phyloP scores from a whole-genome alignment of 208 protist species.

The Leptomonas seymouri region DNA sequence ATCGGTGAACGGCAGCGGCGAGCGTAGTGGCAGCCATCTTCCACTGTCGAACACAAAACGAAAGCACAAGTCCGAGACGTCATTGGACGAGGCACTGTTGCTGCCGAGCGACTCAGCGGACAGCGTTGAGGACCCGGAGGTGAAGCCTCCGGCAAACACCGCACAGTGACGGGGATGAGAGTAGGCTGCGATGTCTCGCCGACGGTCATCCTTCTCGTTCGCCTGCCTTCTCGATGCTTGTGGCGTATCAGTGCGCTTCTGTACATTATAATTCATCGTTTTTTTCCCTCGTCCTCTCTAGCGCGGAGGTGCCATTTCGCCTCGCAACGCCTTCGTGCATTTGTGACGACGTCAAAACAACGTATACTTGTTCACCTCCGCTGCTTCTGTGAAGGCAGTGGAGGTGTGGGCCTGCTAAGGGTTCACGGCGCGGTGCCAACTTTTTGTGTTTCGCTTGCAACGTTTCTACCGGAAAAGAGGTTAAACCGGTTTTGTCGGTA shows the following conservation, averaged over 20 bases:
- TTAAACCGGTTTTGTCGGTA: no score
- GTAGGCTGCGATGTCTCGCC: no score
- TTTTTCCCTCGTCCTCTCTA: slow-evolving; percentile 9
- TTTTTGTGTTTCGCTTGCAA: no score
- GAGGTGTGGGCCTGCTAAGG: no score
- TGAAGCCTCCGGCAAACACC: background rate
- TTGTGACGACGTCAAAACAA: no score
- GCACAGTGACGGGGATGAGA: background rate
- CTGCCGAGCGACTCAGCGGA: background rate
- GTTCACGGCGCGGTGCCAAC: no score
- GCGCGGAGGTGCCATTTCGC: no score
- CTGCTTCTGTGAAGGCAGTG: no score
- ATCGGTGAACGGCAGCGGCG: background rate
- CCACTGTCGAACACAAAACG: background rate
- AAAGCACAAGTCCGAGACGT: slow-evolving; percentile 3
- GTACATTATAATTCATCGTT: slow-evolving; percentile 16
- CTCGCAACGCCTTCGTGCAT: background rate
- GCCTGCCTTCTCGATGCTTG: no score
- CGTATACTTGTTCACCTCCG: no score
- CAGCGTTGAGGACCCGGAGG: background rate
- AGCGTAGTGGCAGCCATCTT: background rate
- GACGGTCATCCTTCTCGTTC: no score
- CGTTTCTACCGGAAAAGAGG: no score
- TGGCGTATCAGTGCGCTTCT: background rate
- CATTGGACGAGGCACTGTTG: slow-evolving; percentile 9